A percentile compares a stretch with the other conserved stretches of the same genome.
phyloP scores from a whole-genome alignment of 2,329 filamentous ascomycete genomes.

The Xylaria hypoxylon region DNA sequence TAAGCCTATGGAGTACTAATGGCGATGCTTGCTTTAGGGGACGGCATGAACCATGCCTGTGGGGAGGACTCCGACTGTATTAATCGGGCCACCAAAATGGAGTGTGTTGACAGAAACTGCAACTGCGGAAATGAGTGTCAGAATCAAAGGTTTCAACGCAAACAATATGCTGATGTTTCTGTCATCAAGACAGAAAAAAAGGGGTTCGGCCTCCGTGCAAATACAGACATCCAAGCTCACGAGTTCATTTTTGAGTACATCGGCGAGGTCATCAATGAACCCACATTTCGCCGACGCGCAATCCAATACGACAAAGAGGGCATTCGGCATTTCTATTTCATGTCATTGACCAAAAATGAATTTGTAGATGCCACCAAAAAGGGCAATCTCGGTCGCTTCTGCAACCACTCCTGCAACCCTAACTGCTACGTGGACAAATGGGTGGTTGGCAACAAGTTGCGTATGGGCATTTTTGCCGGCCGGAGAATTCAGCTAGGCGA shows the following conservation, averaged over 20 bases:
- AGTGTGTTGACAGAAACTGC: constrained; percentile 85
- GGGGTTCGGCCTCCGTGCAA: constrained; percentile 88
- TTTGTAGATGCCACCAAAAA: constrained; percentile 98
- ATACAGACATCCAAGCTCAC: constrained; percentile 79
- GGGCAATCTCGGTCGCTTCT: constrained; percentile 95
- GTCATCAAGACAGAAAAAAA: constrained; percentile 99
- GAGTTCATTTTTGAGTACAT: constrained; percentile 99
- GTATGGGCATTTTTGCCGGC: constrained; percentile 98
- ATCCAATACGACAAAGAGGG: constrained; percentile 93
- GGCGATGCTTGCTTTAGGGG: constrained; percentile 55
- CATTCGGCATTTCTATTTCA: constrained; percentile 99
- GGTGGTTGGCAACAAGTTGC: constrained; percentile 96
- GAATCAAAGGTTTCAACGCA: constrained; percentile 93
- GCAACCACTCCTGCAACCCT: constrained; percentile 98
- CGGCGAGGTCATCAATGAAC: constrained; percentile 96
- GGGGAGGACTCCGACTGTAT: constrained; percentile 98
- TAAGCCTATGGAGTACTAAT: constrained; percentile 41
- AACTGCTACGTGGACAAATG: constrained; percentile 99
- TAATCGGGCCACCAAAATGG: constrained; percentile 97
- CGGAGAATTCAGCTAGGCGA: constrained; percentile 87
- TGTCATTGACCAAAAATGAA: constrained; percentile 96
- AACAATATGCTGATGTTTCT: constrained; percentile 88
- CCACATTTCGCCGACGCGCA: constrained; percentile 89
- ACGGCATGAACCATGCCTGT: constrained; percentile 83
- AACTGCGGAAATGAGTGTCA: constrained; percentile 89